Evolutionary conservation across 2,329 filamentous ascomycete genomes (phyloP), one percentile per base, ranked within the genome.

Genomic region (Aspergillus piperis): DNA sequence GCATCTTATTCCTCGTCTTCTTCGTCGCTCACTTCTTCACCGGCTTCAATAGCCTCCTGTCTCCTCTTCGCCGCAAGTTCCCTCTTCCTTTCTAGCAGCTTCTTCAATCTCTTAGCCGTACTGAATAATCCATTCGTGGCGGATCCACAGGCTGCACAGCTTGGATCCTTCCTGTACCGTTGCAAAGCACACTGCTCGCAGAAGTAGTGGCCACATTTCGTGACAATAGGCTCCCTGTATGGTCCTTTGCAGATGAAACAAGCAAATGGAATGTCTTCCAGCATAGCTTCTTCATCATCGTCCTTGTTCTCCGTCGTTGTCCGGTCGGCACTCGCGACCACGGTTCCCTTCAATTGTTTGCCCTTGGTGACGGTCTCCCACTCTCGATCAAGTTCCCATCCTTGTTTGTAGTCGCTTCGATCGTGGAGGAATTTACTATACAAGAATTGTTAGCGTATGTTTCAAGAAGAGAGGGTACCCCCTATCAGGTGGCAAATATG

Each of bases 121-220:
- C 96, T 96, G 71, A 98, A 98, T 0, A 96, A 91, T 0, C 95
- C 95, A 30, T 89, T 88, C 0, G 93, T 98, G 5, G 92, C 90
- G 0, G 88, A 83, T 1, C 91, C 90, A 74, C 95, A 98, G 3
- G 90, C 90, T 2, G 91, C 91, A 75, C 95, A 98, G 2, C 86
- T 87, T 3, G 93, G 93, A 68, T 93, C 91, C 72, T 91, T 95
- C 64, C 90, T 84, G 73, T 97, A 98, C 65, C 93, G 81, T 73
- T 90, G 87, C 68, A 98, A 80, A 25, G 95, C 95, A 75, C 95
- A 99, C 1, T 84, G 82, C 75, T 97, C 90, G 73, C 95, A 99
- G 72, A 98, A 98, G 75, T 98, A 98, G 75, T 99, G 95, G 0
- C 92, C 90, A 67, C 95, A 99, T 66, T 92, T 90, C 11, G 95